Evolutionary conservation across 2,329 filamentous ascomycete genomes (phyloP), one percentile per base, ranked within the genome.

Genomic region (Phoma sp.): DNA sequence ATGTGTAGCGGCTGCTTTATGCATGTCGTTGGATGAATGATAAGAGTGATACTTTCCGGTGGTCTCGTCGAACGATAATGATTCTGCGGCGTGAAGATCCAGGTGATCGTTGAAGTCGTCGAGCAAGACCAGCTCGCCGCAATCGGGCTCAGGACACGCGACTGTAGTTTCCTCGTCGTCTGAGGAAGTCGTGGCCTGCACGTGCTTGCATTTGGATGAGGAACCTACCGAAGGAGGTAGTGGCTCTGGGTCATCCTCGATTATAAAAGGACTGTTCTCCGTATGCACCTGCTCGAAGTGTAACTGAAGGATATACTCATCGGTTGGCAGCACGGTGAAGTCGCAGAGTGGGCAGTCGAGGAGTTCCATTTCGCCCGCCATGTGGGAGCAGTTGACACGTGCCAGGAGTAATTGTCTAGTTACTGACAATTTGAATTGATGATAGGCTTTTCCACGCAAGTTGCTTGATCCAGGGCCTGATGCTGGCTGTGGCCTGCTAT

Each of bases 41-140:
- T 69, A 64, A 60, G 67, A 70, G 69, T 64, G 67, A 74, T 73
- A 72, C 50, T 69, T 60, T 61, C 65, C 57, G 21, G 67, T 69
- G 55, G 61, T 64, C 51, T 72, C 67, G 70, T 74, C 69, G 56
- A 67, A 70, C 57, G 72, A 74, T 71, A 76, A 69, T 62, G 73
- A 68, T 51, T 76, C 73, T 59, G 74, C 68, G 51, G 68, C 63
- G 69, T 81, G 79, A 31, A 78, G 70, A 50, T 79, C 74, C 47
- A 81, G 69, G 67, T 81, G 80, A 43, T 81, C 77, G 63, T 80
- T 77, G 50, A 77, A 72, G 43, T 79, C 77, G 21, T 62, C 58
- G 22, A 79, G 60, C 48, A 72, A 67, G 49, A 81, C 63, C 45
- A 74, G 60, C 58, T 81, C 78, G 51, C 74, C 74, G 67, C 79